phyloP scores from a whole-genome alignment of 148 eudicot genomes.

The Rhododendron molle region DNA sequence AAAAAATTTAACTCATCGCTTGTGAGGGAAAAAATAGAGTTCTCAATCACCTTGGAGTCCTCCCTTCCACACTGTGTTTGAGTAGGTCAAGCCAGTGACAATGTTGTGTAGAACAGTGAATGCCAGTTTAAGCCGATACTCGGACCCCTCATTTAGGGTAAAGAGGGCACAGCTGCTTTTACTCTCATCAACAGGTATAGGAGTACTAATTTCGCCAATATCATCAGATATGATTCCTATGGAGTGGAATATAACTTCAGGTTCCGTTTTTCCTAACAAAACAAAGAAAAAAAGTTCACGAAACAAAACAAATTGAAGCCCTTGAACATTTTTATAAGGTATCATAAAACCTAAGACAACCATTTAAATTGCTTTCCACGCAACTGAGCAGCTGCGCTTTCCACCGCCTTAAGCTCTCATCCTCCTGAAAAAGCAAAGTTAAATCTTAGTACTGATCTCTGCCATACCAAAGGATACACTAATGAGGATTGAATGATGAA shows the following conservation, averaged over 20 bases:
- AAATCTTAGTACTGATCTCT: not conserved
- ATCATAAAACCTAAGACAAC: constrained; percentile 25
- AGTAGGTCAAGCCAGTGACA: constrained; percentile 53
- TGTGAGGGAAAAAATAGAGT: not conserved
- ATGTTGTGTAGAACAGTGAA: constrained; percentile 58
- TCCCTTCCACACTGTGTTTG: constrained; percentile 53
- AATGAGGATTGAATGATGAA: not conserved
- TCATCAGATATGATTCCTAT: constrained; percentile 52
- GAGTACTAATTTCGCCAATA: constrained; percentile 45
- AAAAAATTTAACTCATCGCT: not conserved
- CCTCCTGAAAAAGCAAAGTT: constrained; percentile 40
- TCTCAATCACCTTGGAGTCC: constrained; percentile 46
- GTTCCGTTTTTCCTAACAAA: constrained; percentile 51
- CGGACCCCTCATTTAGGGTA: constrained; percentile 55
- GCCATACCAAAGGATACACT: not conserved
- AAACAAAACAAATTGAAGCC: not conserved
- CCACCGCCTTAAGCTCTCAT: constrained; percentile 71
- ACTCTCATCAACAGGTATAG: constrained; percentile 42
- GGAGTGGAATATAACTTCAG: constrained; percentile 59
- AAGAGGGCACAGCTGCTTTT: constrained; percentile 34
- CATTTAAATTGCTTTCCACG: constrained; percentile 46
- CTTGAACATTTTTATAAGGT: not conserved
- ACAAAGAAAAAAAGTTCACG: not conserved
- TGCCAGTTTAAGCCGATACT: constrained; percentile 47
- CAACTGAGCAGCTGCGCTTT: constrained; percentile 64